phyloP scores from a whole-genome alignment of 441 rosid genomes.

The Jatropha podagrica region DNA sequence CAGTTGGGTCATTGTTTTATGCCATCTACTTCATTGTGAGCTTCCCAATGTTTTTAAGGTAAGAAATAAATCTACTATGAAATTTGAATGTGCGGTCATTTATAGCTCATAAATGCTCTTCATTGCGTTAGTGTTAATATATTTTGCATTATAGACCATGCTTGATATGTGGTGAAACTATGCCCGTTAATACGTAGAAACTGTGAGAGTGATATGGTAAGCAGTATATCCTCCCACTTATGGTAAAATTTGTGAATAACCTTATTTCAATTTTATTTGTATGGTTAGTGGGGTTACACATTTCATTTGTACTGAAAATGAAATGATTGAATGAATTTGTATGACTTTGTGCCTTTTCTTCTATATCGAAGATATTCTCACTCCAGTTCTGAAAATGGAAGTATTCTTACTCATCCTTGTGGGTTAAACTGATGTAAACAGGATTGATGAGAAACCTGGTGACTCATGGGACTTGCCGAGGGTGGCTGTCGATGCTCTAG shows the following conservation, averaged over 20 bases:
- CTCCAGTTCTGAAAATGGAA: background rate
- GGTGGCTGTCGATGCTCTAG: slow-evolving; percentile 93
- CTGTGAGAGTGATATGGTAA: background rate
- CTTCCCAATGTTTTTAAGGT: slow-evolving; percentile 99
- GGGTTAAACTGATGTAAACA: slow-evolving; percentile 25
- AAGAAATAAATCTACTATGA: slow-evolving; percentile 27
- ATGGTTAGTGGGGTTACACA: background rate
- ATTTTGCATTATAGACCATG: background rate
- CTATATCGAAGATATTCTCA: background rate
- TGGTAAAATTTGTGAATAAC: background rate
- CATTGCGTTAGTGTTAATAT: background rate
- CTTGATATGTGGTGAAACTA: slow-evolving; percentile 2
- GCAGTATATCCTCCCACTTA: background rate
- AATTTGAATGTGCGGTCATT: slow-evolving; percentile 3
- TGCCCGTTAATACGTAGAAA: background rate
- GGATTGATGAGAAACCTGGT: slow-evolving; percentile 93
- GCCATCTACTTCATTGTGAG: slow-evolving; percentile 96
- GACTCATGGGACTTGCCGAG: slow-evolving; percentile 77
- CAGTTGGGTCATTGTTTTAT: slow-evolving; percentile 92
- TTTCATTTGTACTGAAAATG: background rate
- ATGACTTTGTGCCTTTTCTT: background rate
- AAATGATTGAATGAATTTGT: background rate
- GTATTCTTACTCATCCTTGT: background rate
- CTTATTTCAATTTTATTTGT: background rate
- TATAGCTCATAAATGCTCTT: background rate